phyloP scores from a whole-genome alignment of 306 rosid species.

The Begonia peltatifolia region DNA sequence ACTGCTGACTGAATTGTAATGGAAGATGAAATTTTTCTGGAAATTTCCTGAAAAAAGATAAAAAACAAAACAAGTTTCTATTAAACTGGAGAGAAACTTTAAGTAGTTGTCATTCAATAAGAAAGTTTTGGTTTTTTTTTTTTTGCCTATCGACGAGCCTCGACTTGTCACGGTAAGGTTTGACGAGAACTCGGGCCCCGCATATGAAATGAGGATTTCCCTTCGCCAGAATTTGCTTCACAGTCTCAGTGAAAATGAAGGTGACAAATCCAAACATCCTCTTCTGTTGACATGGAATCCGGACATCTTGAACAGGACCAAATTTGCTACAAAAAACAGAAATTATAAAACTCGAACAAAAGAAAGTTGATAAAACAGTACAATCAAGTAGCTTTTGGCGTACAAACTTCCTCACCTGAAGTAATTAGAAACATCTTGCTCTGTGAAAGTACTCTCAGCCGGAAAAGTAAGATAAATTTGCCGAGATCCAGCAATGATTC shows the following conservation, averaged over 20 bases:
- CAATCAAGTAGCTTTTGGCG: not conserved
- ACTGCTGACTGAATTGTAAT: slow-evolving; percentile 14
- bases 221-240: slow-evolving; percentile 23
- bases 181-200: slow-evolving; percentile 33
- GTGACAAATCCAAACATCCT: slow-evolving; percentile 47
- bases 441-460: slow-evolving; percentile 31
- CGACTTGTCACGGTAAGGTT: slow-evolving; percentile 33
- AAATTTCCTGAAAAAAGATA: slow-evolving; percentile 19
- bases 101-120: not conserved
- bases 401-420: slow-evolving; percentile 19
- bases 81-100: not conserved
- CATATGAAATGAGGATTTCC: slow-evolving; percentile 34
- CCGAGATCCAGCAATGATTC: slow-evolving; percentile 21
- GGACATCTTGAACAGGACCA: slow-evolving; percentile 40
- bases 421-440: slow-evolving; percentile 32
- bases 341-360: not conserved
- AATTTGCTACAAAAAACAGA: slow-evolving; percentile 18
- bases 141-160: slow-evolving; percentile 24
- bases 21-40: slow-evolving; percentile 16
- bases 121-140: not conserved
- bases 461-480: slow-evolving; percentile 42
- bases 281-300: slow-evolving; percentile 37
- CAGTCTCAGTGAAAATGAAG: slow-evolving; percentile 28
- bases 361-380: not conserved
- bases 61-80: not conserved